Evolutionary conservation across 169 alveolate species (phyloP), one percentile per base, ranked within the genome.

Genomic region (Plasmodium yoelii): DNA sequence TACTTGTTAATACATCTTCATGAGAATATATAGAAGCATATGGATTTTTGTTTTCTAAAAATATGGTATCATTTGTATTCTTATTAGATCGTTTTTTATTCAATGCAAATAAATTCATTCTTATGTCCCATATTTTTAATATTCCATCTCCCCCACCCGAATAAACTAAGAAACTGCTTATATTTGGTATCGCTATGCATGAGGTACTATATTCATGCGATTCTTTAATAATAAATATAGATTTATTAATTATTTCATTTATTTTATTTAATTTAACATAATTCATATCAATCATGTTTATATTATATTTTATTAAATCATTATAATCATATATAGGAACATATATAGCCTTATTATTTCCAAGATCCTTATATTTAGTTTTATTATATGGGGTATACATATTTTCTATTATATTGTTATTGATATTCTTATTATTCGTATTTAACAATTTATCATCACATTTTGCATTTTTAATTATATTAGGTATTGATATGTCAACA

Each of bases 141-240:
- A 87, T 39, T n/a, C 96, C 96, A 74, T 93, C 96, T 9, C 96
- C 94, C 13, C 96, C 96, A n/a, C 96, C 96, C 18, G 92, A 87
- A 22, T 87, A 74, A 13, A 74, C 39, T 68, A 74, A 74, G 53
- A 65, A 87, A 34, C 19, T 72, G 51, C 92, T 68, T 55, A 92
- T 73, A 71, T 91, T 68, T 5, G 86, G 87, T 28, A 86, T 46
- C 44, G 87, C 86, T 63, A 86, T 5, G 28, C 91, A 86, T 15
- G 86, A 63, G 5, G 91, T 69, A 39, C 71, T 69, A 39, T 63
- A 59, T 7, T 70, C 87, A 51, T 86, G 91, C 15, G 91, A 63
- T 13, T 86, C 77, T 60, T 68, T 59, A 69, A 86, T 86, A 24
- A 60, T n/a, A 57, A 63, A 86, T 47, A 47, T 10, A 26, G 91